Conservation (phyloP, 768 basidiomycete species). For the Cystobasidium ongulense region DNA sequence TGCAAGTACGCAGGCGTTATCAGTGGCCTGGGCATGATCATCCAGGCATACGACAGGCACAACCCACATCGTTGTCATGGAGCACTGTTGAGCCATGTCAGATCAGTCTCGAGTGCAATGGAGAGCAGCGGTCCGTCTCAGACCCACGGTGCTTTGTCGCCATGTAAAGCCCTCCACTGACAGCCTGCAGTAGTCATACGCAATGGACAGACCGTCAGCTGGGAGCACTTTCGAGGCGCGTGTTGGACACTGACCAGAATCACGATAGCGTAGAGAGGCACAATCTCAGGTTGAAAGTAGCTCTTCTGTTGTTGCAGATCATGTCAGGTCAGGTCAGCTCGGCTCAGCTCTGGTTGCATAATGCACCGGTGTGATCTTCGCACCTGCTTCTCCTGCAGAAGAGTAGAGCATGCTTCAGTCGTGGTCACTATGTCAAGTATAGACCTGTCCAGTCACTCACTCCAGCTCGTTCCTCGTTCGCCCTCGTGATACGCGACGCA, state of each 20-base stretch:
- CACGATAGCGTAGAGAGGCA: constrained; percentile 24
- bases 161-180: constrained; percentile 2
- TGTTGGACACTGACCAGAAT: background rate
- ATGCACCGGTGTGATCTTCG: too few species aligned
- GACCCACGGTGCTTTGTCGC: constrained; percentile 10
- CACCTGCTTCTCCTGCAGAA: background rate
- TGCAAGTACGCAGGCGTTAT: background rate
- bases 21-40: too few species aligned
- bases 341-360: too few species aligned
- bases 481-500: background rate
- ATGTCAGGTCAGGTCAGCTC: background rate
- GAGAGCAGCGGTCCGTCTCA: background rate
- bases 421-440: too few species aligned
- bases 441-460: too few species aligned
- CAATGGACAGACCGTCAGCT: background rate
- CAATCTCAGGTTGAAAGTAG: constrained; percentile 16
- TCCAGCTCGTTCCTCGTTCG: background rate
- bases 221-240: background rate
- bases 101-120: background rate
- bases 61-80: constrained; percentile 18
- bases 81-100: background rate
- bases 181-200: constrained; percentile 4
- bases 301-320: background rate
- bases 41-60: background rate
- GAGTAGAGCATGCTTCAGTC: background rate